Evolutionary conservation across 768 basidiomycete genomes (phyloP).

Genomic region (Daedalea quercina): DNA sequence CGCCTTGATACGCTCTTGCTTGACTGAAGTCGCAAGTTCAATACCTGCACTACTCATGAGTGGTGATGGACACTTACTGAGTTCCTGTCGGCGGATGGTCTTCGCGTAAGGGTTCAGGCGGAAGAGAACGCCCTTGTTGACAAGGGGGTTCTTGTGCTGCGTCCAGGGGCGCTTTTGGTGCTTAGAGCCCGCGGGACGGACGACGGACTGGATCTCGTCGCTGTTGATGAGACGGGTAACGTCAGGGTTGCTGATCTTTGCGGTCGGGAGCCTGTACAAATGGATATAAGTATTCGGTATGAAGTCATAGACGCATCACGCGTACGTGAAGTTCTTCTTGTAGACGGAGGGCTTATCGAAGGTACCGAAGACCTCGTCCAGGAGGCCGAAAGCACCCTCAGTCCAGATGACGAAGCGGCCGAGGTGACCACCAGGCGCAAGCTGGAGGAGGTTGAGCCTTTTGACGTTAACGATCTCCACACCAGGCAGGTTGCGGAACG

Average conservation of each 20-base stretch:
- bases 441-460: conserved; percentile 94
- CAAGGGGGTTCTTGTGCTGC: conserved; percentile 98
- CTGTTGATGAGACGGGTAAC: conserved; percentile 98
- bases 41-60: not conserved
- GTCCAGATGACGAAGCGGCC: conserved; percentile 99
- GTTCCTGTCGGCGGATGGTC: conserved; percentile 82
- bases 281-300: not conserved
- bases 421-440: conserved; percentile 98
- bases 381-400: conserved; percentile 83
- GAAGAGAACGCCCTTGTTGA: conserved; percentile 93
- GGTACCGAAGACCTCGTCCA: conserved; percentile 95
- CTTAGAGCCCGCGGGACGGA: conserved; percentile 84
- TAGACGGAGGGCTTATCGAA: conserved; percentile 77
- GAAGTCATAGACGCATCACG: too few species aligned
- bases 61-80: conserved; percentile 49
- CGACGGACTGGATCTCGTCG: conserved; percentile 94
- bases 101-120: conserved; percentile 99
- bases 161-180: conserved; percentile 92
- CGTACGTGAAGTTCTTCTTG: conserved; percentile 89
- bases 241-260: conserved; percentile 97
- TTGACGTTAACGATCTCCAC: conserved; percentile 95
- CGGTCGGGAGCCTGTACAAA: conserved; percentile 70
- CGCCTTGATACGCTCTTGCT: conserved; percentile 65
- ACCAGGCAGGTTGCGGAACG: conserved; percentile 98
- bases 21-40: conserved; percentile 42